Base-by-base conservation (phyloP, 2,329 filamentous ascomycete genomes). In the Byssothecium circinans region DNA sequence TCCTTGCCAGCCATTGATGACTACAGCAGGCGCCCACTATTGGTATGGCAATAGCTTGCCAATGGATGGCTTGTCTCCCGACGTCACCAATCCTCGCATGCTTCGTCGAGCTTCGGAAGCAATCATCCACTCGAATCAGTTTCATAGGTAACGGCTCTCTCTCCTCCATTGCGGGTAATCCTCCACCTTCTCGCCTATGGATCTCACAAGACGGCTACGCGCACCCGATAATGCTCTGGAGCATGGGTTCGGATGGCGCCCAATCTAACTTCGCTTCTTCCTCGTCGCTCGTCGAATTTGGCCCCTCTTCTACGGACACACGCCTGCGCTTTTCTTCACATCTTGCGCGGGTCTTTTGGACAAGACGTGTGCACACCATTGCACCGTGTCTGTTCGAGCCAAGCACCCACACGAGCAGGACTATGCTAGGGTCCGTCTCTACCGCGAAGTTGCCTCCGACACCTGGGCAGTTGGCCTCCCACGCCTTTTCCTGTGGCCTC, bases 1-100 rank as follows among this genome's bases (percentile, higher is more conserved):
- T 25, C 23, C 14, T 25, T 29, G 38, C 41, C 30, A 38, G 32
- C 20, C 25, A 25, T 47, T 67, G 48, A 65, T 52, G 23, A 32
- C 37, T 15, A 27, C 34, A 25, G 22, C 45, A 68, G 64, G 61
- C 47, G 53, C 58, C 43, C 64, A 59, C 50, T 68, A 62, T 50
- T 70, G 65, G 65, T 65, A 65, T 62, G 60, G 62, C 55, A 66
- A 52, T 50, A 63, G 57, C 51, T 51, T 68, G 48, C 62, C 64
- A 46, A 62, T 67, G 48, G 60, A 65, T 41, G 60, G 53, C 17
- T 47, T 60, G 45, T 50, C 62, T 41, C 54, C 58, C 19, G 62
- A 61, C 23, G 50, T 35, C 29, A 50, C 56, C 18, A 60, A 58
- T 45, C 54, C 59, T 45, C 61, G 62, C 38, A 59, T 61, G 52